Conservation (phyloP, 345 rosid species). For the Anacardium occidentale region DNA sequence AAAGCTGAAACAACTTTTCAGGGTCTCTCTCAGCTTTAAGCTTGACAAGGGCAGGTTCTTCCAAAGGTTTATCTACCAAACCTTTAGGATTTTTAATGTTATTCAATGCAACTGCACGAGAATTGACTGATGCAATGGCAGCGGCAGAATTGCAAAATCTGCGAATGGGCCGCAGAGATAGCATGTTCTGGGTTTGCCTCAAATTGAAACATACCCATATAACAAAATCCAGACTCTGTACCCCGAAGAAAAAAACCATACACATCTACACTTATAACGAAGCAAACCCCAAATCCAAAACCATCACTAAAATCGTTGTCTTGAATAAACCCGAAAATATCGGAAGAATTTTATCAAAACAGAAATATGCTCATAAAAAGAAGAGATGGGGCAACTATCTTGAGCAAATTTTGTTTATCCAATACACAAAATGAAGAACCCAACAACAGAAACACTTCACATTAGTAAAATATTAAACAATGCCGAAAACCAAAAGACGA, state of each 20-base stretch:
- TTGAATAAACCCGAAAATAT: not conserved
- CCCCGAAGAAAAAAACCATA: not conserved
- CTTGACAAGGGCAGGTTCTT: slow-evolving; percentile 67
- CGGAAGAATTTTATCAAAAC: slow-evolving; percentile 10
- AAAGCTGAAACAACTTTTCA: slow-evolving; percentile 59
- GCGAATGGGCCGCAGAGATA: slow-evolving; percentile 54
- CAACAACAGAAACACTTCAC: slow-evolving; percentile 7
- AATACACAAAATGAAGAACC: not conserved
- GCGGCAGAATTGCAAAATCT: slow-evolving; percentile 45
- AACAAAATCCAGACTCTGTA: slow-evolving; percentile 17
- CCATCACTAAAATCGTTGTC: not conserved
- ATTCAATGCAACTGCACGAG: slow-evolving; percentile 21
- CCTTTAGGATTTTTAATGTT: slow-evolving; percentile 24
- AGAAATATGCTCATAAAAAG: not conserved
- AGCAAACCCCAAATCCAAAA: not conserved
- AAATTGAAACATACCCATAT: slow-evolving; percentile 43
- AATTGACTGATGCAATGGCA: slow-evolving; percentile 26
- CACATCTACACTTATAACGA: not conserved
- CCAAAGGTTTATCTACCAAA: slow-evolving; percentile 43
- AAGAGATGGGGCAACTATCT: not conserved
- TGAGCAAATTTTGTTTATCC: not conserved
- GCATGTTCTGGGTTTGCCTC: slow-evolving; percentile 54
- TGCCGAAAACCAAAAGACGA: not conserved
- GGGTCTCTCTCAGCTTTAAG: slow-evolving; percentile 82
- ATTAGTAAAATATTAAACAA: not conserved